Percentiles rank a stretch among this genome's conserved stretches.
Conservation (phyloP, 2,329 filamentous ascomycete genomes). For the Ceratocystiopsis brevicomis region DNA sequence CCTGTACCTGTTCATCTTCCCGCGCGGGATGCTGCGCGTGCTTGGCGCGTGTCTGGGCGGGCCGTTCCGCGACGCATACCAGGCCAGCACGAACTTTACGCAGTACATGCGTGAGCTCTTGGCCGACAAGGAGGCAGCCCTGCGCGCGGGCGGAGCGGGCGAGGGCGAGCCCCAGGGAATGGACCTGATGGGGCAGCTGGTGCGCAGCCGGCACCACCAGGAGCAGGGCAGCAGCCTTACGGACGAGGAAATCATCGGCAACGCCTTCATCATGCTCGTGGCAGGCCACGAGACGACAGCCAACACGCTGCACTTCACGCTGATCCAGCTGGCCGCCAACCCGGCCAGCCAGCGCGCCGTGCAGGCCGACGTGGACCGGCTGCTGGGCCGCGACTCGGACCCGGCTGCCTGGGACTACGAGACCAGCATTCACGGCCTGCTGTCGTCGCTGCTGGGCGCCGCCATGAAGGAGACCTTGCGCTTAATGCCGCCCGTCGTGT, state of each 20-base stretch:
- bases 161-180: constrained; percentile 22
- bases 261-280: constrained; percentile 48
- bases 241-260: constrained; percentile 51
- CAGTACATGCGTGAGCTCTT: constrained; percentile 54
- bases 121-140: constrained; percentile 34
- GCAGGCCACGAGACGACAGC: constrained; percentile 71
- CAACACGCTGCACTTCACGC: constrained; percentile 52
- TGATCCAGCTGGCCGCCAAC: constrained; percentile 49
- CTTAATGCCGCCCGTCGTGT: constrained; percentile 49
- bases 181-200: constrained; percentile 34
- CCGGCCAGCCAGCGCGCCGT: constrained; percentile 43
- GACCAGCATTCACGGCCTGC: constrained; percentile 40
- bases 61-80: constrained; percentile 27
- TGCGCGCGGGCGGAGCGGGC: constrained; percentile 15
- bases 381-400: constrained; percentile 36
- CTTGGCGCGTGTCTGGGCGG: constrained; percentile 27
- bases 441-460: constrained; percentile 52
- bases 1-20: constrained; percentile 39
- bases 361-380: constrained; percentile 48
- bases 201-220: constrained; percentile 22
- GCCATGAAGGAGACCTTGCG: constrained; percentile 63
- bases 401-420: constrained; percentile 54
- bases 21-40: constrained; percentile 34
- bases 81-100: constrained; percentile 42
- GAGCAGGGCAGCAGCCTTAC: constrained; percentile 20